Conservation (phyloP, 257 asterid genomes). For the Rehmannia glutinosa region DNA sequence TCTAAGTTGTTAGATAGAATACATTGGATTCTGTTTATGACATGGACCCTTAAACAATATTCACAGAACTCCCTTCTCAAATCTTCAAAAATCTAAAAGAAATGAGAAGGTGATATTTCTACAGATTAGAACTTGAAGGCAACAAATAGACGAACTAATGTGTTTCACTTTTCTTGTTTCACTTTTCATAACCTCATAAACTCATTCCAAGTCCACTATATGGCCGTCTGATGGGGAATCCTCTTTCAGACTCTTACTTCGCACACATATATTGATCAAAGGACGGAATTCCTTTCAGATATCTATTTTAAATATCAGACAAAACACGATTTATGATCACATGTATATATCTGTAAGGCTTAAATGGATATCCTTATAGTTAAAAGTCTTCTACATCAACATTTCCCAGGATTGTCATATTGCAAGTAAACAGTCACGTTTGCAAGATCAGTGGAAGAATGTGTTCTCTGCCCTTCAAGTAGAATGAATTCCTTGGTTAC, state of each 20-base stretch:
- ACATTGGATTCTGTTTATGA: not conserved
- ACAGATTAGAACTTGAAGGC: not conserved
- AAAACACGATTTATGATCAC: not conserved
- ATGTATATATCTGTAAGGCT: not conserved
- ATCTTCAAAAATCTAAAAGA: not conserved
- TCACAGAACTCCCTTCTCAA: not conserved
- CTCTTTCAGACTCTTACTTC: not conserved
- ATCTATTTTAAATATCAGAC: not conserved
- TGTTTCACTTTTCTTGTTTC: not conserved
- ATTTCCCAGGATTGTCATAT: not conserved
- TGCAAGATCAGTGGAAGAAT: no score
- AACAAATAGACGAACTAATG: not conserved
- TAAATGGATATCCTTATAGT: conserved; percentile 3
- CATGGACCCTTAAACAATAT: not conserved
- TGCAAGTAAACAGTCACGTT: conserved; percentile 12
- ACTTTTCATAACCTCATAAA: not conserved
- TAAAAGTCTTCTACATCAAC: not conserved
- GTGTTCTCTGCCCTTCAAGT: not conserved
- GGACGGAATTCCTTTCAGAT: not conserved
- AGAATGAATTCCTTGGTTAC: not conserved
- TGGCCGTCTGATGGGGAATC: not conserved
- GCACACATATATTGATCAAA: no score
- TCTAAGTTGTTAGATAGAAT: not conserved
- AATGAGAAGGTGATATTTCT: not conserved
- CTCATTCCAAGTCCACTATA: conserved; percentile 1